Evolutionary conservation across 306 rosid genomes (phyloP).

Genomic region (Macrotyloma uniflorum): DNA sequence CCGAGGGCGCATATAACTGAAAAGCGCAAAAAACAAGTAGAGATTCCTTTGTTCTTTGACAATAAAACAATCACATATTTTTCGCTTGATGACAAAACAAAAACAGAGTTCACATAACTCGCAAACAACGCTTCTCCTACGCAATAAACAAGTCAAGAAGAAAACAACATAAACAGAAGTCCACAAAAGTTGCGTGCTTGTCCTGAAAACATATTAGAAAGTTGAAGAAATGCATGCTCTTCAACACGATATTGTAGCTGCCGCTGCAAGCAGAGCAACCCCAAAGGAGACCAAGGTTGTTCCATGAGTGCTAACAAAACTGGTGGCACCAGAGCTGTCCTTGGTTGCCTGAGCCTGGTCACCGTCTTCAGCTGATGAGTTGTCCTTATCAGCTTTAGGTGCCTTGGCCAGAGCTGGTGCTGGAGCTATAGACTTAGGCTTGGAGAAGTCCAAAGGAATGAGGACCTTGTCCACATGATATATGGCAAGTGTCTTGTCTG

Average conservation of each 20-base stretch:
- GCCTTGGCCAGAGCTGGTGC: conserved; percentile 48
- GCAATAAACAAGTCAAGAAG: conserved; percentile 23
- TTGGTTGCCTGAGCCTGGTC: conserved; percentile 30
- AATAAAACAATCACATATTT: conserved; percentile 29
- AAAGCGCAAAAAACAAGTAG: conserved; percentile 5
- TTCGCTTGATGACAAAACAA: conserved; percentile 31
- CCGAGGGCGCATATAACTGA: not conserved
- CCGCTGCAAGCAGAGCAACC: conserved; percentile 27
- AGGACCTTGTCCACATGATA: conserved; percentile 62
- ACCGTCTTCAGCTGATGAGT: conserved; percentile 38
- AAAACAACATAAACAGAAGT: conserved; percentile 28
- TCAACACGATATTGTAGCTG: conserved; percentile 9
- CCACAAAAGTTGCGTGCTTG: conserved; percentile 9
- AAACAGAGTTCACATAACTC: conserved; percentile 19
- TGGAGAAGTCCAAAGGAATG: conserved; percentile 56
- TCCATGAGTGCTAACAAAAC: conserved; percentile 14
- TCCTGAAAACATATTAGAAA: conserved; percentile 7
- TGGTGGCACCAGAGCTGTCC: conserved; percentile 32
- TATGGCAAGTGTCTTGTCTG: conserved; percentile 65
- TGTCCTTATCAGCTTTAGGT: conserved; percentile 52
- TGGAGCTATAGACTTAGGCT: conserved; percentile 53
- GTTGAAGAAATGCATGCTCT: no score
- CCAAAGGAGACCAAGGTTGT: conserved; percentile 34
- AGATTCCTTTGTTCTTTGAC: conserved; percentile 21
- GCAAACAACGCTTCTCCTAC: conserved; percentile 21